Base-by-base conservation (phyloP, 257 asterid genomes). In the Petrea volubilis region DNA sequence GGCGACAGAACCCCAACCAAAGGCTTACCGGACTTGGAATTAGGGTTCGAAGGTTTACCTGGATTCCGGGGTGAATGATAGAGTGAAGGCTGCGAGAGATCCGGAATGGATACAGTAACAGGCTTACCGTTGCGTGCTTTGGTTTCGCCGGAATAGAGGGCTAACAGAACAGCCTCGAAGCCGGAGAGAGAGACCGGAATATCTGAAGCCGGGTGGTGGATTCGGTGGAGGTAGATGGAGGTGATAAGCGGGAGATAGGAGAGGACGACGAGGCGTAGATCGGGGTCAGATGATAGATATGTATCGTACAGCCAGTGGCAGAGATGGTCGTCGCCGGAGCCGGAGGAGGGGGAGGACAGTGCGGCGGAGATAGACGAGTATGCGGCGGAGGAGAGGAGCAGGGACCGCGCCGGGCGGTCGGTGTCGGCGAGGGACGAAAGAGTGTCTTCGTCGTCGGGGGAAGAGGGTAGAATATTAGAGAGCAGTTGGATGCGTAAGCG, bases 221-320 rank as follows among this genome's bases (percentile, higher is more conserved):
- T 84, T 13, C 96, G 89, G 55, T 77, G 82, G 25, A 95, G 91
- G 76, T 95, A 95, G 21, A 84, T 60, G 75, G 90, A 78, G 31
- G 83, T 44, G 59, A 94, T 21, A 18, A 90, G 77, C 18, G 99
- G 98, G 64, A 95, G 74, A 58, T 78, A 85, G 21, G 97, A 86
- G 60, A 95, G 88, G 5, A 95, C 97, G 18, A 94, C 95, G 20
- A 88, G 92, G 74, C 93, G 90, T 17, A 95, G 89, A 50, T 92
- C 99, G 17, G 88, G 84, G 58, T 92, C 95, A 21, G 85, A 79
- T 44, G 92, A 80, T 66, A 86, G 89, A 66, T 85, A 92, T 15
- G 97, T 94, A 56, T 94, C 99, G 83, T 94, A 94, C 4, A 94
- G 90, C 98, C 97, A 94, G 78, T 92, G 90, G 77, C 98, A 94